phyloP scores from a whole-genome alignment of 371 early-diverging fungal genomes.

The Syncephalastrum monosporum region DNA sequence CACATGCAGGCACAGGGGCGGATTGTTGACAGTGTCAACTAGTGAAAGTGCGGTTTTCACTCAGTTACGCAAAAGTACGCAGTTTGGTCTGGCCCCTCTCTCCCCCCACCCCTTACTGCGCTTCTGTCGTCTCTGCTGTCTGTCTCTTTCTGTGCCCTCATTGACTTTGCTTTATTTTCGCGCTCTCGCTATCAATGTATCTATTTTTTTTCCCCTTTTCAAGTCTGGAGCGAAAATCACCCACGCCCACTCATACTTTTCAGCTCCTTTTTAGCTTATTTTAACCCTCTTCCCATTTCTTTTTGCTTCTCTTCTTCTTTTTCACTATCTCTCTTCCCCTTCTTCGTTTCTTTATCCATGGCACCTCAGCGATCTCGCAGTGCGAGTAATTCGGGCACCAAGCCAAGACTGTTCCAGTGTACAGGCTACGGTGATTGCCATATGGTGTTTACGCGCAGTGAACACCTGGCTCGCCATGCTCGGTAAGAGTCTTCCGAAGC shows the following conservation, averaged over 20 bases:
- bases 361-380: slow-evolving; percentile 15
- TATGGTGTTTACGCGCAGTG: slow-evolving; percentile 63
- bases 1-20: too few relatives aligned
- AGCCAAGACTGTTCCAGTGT: slow-evolving; percentile 56
- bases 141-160: too few relatives aligned
- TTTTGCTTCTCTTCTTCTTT: neutral
- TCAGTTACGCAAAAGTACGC: neutral
- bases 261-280: slow-evolving; percentile 14
- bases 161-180: too few relatives aligned
- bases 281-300: slow-evolving; percentile 5
- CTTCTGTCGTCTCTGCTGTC: too few relatives aligned
- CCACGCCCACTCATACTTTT: neutral
- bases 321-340: slow-evolving; percentile 4
- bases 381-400: slow-evolving; percentile 13
- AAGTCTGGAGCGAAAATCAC: neutral
- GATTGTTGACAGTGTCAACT: too few relatives aligned
- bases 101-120: neutral
- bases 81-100: neutral
- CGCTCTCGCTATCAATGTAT: too few relatives aligned
- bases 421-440: slow-evolving; percentile 59
- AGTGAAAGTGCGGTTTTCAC: too few relatives aligned
- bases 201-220: too few relatives aligned
- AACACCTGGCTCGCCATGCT: slow-evolving; percentile 59
- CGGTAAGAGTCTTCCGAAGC: slow-evolving; percentile 34
- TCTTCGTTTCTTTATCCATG: slow-evolving; percentile 10